These are phyloP conservation scores for Aspergillus sp. DNA, from an alignment of 2,329 filamentous ascomycete genomes.

Conservation along the genomic window DNA sequence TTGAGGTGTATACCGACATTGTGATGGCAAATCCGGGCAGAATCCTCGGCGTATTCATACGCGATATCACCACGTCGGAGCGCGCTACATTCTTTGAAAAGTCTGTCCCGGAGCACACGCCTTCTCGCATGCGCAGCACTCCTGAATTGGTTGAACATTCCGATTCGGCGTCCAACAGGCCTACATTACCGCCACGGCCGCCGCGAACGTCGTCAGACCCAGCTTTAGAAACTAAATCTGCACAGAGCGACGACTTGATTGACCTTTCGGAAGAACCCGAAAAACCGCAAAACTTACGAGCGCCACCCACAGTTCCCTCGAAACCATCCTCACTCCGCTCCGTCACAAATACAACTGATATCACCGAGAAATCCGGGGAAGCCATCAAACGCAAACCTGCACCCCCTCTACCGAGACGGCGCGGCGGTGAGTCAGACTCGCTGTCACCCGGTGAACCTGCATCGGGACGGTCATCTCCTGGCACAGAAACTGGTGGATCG, in stretches of 20 bases:
- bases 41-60: slow-evolving; percentile 85
- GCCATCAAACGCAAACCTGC: slow-evolving; percentile 34
- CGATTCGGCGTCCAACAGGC: slow-evolving; percentile 33
- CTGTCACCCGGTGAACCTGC: not conserved
- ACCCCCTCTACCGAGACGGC: slow-evolving; percentile 41
- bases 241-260: slow-evolving; percentile 37
- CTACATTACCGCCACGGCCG: slow-evolving; percentile 41
- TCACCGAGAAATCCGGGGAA: slow-evolving; percentile 18
- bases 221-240: slow-evolving; percentile 22
- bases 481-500: slow-evolving; percentile 10
- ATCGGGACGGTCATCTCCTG: not conserved
- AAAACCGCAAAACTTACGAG: slow-evolving; percentile 21
- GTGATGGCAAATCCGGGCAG: slow-evolving; percentile 78
- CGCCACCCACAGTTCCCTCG: slow-evolving; percentile 43
- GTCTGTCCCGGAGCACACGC: slow-evolving; percentile 40
- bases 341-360: slow-evolving; percentile 26
- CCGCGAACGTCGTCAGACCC: slow-evolving; percentile 20
- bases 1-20: slow-evolving; percentile 97
- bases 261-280: slow-evolving; percentile 40
- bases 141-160: slow-evolving; percentile 27
- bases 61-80: slow-evolving; percentile 85
- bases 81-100: slow-evolving; percentile 76
- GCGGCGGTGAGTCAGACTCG: slow-evolving; percentile 18
- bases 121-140: slow-evolving; percentile 26
- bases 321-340: slow-evolving; percentile 46